Evolutionary conservation across 2,329 filamentous ascomycete genomes (phyloP), one percentile per base, ranked within the genome.

Genomic region (Gyromitra esculenta): DNA sequence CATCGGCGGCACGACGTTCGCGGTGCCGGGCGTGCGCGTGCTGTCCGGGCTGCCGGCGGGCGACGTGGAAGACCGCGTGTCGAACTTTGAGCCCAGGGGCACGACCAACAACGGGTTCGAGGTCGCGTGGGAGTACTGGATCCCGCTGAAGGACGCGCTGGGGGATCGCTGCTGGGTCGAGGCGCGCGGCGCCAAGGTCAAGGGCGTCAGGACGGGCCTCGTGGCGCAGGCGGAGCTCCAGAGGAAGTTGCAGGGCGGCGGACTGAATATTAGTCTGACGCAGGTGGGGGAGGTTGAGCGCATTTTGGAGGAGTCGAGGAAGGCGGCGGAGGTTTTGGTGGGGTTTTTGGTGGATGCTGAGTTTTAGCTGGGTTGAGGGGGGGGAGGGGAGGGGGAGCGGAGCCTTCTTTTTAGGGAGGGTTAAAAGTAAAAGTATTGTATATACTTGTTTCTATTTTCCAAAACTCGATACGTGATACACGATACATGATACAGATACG

Each of bases 21-120:
- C 54, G 25, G 54, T 69, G 15, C 66, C 66, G 21, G n/a, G 66
- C 1, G 66, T 60, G 18, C 66, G 54, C 21, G 66, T 69, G 4
- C 21, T 69, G 25, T 45, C 54, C 1, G 54, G 66, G 2, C 3
- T 59, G 15, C 56, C 54, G 8, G 5, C 18, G 1, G 39, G 52
- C 1, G 66, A 60, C 39, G 39, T 48, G 11, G 66, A 69, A 6
- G 5, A 15, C 37, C 39, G 21, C 4, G 15, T 69, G 15, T 69
- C 66, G n/a, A 39, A 5, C 25, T 60, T 60, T 11, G 41, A 59
- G 15, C 54, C 66, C 1, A 31, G 66, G 8, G 66, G 52, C 25
- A 60, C 66, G 13, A 48, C 54, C 7, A 59, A 59, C 1, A n/a
- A 25, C n/a, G 54, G 66, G 9, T 11, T 7, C 8, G 5, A 15